These are phyloP conservation scores for Chaetoscypha palmicola DNA, from an alignment of 2,329 filamentous ascomycete genomes.

Conservation along the genomic window DNA sequence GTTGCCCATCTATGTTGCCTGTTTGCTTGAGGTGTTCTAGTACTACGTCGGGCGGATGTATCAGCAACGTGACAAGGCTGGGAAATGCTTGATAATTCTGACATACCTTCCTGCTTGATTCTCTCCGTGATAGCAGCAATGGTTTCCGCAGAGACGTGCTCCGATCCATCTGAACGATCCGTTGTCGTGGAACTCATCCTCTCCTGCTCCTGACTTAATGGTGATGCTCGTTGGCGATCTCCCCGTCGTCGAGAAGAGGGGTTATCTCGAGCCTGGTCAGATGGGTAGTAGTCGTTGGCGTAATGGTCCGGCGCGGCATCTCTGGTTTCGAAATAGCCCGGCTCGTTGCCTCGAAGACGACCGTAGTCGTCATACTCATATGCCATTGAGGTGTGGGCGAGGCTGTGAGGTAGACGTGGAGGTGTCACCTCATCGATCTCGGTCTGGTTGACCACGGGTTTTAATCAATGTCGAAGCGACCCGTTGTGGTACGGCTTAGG, in stretches of 20 bases:
- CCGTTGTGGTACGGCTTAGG: too few species aligned
- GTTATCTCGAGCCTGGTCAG: constrained; percentile 23
- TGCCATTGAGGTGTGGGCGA: constrained; percentile 18
- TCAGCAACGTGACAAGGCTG: constrained; percentile 17
- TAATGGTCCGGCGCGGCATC: constrained; percentile 15
- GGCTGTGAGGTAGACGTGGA: constrained; percentile 13
- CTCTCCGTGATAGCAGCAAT: constrained; percentile 48
- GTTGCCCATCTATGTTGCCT: constrained; percentile 25
- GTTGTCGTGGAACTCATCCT: constrained; percentile 18
- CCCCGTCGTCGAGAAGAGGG: constrained; percentile 16
- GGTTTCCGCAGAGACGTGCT: constrained; percentile 50
- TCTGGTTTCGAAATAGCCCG: constrained; percentile 17
- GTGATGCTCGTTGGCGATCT: constrained; percentile 17
- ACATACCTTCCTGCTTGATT: constrained; percentile 46
- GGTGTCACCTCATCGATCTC: constrained; percentile 13
- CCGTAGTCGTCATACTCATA: constrained; percentile 23
- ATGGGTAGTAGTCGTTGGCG: constrained; percentile 14
- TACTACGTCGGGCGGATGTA: constrained; percentile 17
- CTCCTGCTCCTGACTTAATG: constrained; percentile 10
- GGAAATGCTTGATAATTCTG: constrained; percentile 28
- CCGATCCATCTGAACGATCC: constrained; percentile 16
- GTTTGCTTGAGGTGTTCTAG: constrained; percentile 32
- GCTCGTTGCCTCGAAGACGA: constrained; percentile 18
- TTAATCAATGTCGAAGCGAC: too few species aligned
- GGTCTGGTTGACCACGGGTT: background rate